Conservation (phyloP, 805 yeast species). For the Lachancea waltii region DNA sequence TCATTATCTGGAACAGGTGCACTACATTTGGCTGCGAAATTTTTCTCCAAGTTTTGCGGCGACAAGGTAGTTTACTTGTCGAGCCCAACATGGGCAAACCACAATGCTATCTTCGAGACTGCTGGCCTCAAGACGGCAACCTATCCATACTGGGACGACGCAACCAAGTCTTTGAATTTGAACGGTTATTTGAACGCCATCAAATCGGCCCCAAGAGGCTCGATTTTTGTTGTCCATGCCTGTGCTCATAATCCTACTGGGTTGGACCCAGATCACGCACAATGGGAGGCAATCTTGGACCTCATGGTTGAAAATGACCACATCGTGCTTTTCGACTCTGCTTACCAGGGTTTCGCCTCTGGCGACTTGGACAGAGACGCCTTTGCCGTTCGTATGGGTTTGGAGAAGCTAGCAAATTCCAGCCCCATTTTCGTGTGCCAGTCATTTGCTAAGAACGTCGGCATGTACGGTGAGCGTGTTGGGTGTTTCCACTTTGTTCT, state of each 20-base stretch:
- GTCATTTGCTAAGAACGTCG: slow-evolving; percentile 94
- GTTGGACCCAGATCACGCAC: slow-evolving; percentile 76
- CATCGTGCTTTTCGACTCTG: slow-evolving; percentile 84
- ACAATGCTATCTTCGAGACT: slow-evolving; percentile 69
- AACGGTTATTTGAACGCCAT: slow-evolving; percentile 61
- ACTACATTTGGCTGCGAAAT: slow-evolving; percentile 73
- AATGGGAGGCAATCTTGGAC: slow-evolving; percentile 69
- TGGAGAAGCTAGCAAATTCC: slow-evolving; percentile 38
- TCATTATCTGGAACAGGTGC: slow-evolving; percentile 97
- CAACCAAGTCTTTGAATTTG: slow-evolving; percentile 63
- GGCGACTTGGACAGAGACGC: slow-evolving; percentile 83
- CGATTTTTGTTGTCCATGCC: slow-evolving; percentile 80
- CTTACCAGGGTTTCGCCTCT: slow-evolving; percentile 95
- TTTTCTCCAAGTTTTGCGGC: slow-evolving; percentile 31
- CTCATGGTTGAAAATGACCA: slow-evolving; percentile 57
- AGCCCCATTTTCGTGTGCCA: slow-evolving; percentile 76
- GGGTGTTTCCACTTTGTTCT: slow-evolving; percentile 83
- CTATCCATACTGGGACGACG: slow-evolving; percentile 84
- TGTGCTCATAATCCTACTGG: slow-evolving; percentile 99
- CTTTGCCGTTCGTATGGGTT: slow-evolving; percentile 62
- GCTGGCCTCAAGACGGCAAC: slow-evolving; percentile 59
- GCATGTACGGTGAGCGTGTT: slow-evolving; percentile 95
- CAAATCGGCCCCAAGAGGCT: slow-evolving; percentile 62
- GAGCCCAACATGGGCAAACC: slow-evolving; percentile 98
- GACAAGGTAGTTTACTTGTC: slow-evolving; percentile 59